These are phyloP conservation scores for Acanthamoeba culbertsoni DNA, from an alignment of 208 protist genomes.

Conservation along the genomic window DNA sequence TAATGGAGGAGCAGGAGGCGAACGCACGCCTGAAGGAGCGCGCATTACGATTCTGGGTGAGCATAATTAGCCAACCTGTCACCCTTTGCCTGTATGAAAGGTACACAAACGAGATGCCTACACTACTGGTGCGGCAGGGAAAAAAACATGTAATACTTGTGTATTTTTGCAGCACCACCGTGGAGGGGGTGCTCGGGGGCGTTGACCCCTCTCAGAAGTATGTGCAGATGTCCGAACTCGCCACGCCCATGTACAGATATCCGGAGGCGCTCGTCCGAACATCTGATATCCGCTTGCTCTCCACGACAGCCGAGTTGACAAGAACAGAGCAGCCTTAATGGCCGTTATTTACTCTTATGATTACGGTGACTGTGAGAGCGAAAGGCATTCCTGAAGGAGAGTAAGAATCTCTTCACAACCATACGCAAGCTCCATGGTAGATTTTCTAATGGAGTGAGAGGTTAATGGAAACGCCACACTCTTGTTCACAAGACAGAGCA, in stretches of 20 bases:
- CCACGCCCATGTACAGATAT: conserved; percentile 17
- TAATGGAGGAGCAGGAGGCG: neutral
- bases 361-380: no score
- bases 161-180: neutral
- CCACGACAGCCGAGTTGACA: no score
- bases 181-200: neutral
- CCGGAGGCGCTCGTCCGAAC: neutral
- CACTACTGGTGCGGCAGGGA: no score
- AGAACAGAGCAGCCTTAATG: no score
- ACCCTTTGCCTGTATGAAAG: neutral
- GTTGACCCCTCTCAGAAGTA: neutral
- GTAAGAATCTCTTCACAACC: no score
- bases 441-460: no score
- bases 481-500: no score
- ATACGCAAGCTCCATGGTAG: no score
- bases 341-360: no score
- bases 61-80: neutral
- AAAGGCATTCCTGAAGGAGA: no score
- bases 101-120: neutral
- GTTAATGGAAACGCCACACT: no score
- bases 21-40: neutral
- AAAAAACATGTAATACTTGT: neutral
- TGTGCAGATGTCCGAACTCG: neutral
- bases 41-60: neutral
- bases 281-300: neutral